Base-by-base conservation (phyloP, 2,329 filamentous ascomycete genomes). In the Pyrenophora teres region DNA sequence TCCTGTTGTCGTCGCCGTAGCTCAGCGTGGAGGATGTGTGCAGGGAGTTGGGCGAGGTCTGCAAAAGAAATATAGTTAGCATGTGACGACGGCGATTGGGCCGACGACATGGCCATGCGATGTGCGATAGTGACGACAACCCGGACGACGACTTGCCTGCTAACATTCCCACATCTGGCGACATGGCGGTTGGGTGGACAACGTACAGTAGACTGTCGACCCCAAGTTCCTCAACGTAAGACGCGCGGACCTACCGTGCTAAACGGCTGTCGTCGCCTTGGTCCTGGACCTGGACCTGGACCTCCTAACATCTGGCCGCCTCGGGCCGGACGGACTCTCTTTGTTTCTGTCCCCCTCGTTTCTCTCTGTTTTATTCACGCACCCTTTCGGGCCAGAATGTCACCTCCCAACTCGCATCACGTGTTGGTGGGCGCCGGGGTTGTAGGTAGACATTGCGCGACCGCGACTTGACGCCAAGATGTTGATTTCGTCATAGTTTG, bases 21-120 rank as follows among this genome's bases (percentile, higher is more conserved):
- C 69, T 83, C 81, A 31, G 76, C 77, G 54, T 71, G 76, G 32
- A 83, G 77, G 40, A 79, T 52, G 40, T 72, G 65, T 40, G 74
- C 73, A 12, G 78, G 75, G 23, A 78, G 67, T 50, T 74, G 66
- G 45, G 67, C 56, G 37, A 67, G 59, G 58, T 62, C 70, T 72
- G 42, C 5, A 16, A 21, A 12, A 21, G 40, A 30, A 6, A 47
- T 15, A 13, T 36, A 37, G 57, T 69, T 49, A 68, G 62, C 57
- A 41, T 33, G 38, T 27, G 21, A 16, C 25, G 25, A 16, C 25
- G 21, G 41, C 52, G 35, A 46, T 43, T 18, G 16, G 13, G 10
- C 40, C 33, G 15, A 36, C 15, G 18, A 8, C 19, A 19, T 2
- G 6, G 27, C 36, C 46, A 15, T 9, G 31, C 38, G 48, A 16